Evolutionary conservation across 352 stramenopile genomes (phyloP).

Genomic region (Halophytophthora batemanensis): DNA sequence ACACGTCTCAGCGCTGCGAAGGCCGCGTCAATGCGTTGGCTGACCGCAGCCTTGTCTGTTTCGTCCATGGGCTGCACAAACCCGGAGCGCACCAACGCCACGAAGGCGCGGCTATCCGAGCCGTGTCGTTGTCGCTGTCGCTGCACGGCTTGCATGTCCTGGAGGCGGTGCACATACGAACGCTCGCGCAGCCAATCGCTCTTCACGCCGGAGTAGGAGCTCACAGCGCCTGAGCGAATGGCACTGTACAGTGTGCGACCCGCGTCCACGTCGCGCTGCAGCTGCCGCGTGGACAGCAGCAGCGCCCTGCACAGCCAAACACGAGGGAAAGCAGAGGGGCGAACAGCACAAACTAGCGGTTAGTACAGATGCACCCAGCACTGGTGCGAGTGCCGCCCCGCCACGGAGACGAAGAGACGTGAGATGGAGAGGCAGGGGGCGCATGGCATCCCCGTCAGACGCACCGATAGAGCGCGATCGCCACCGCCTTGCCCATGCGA

Average conservation of each 20-base stretch:
- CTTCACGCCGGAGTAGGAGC: conserved; percentile 64
- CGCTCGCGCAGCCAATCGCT: conserved; percentile 75
- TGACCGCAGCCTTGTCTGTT: conserved; percentile 18
- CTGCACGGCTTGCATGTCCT: conserved; percentile 44
- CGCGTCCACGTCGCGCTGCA: conserved; percentile 47
- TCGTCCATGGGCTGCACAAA: conserved; percentile 42
- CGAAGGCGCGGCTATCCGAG: conserved; percentile 17
- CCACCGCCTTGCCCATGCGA: conserved; percentile 19
- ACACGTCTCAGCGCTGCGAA: conserved; percentile 57
- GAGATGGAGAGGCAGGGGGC: neutral
- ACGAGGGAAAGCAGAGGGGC: neutral
- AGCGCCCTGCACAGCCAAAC: conserved; percentile 30
- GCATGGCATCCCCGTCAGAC: neutral
- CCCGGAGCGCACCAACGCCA: conserved; percentile 46
- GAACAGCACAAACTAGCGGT: too few relatives aligned
- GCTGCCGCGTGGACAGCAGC: conserved; percentile 48
- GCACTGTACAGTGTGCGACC: conserved; percentile 56
- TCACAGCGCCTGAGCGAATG: conserved; percentile 58
- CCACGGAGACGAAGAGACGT: too few relatives aligned
- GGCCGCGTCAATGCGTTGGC: conserved; percentile 54
- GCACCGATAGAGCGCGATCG: conserved; percentile 32
- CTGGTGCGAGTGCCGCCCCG: too few relatives aligned
- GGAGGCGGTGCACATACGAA: conserved; percentile 46
- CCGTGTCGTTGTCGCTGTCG: conserved; percentile 22
- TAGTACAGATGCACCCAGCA: too few relatives aligned